A percentile compares a stretch with the other conserved stretches of the same genome.
phyloP scores from a whole-genome alignment of 108 stramenopile genomes.

The Thalassiosira profunda region DNA sequence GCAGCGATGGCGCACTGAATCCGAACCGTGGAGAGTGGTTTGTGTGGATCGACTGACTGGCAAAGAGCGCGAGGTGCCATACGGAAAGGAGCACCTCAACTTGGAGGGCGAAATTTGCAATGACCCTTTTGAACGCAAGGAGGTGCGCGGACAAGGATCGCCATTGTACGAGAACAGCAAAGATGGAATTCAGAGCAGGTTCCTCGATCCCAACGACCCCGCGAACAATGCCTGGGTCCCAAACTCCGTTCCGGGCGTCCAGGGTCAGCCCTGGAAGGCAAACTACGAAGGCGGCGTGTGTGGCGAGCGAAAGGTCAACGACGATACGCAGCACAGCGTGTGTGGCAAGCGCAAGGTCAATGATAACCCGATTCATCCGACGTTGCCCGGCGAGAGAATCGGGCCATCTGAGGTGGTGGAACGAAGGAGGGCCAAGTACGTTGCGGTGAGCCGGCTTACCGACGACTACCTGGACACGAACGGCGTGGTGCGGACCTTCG shows the following conservation, averaged over 20 bases:
- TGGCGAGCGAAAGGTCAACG: constrained; percentile 58
- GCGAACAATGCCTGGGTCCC: constrained; percentile 80
- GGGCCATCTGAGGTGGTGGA: constrained; percentile 57
- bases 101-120: constrained; percentile 67
- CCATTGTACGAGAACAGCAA: constrained; percentile 41
- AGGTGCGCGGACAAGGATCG: constrained; percentile 69
- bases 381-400: constrained; percentile 82
- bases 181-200: constrained; percentile 68
- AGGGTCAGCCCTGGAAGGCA: constrained; percentile 78
- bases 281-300: constrained; percentile 86
- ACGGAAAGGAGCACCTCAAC: constrained; percentile 56
- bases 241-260: constrained; percentile 74
- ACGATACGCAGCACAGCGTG: constrained; percentile 81
- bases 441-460: constrained; percentile 78
- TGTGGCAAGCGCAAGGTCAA: constrained; percentile 66
- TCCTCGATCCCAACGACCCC: constrained; percentile 69
- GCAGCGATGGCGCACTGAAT: constrained; percentile 84
- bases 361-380: constrained; percentile 84
- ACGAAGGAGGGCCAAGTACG: constrained; percentile 74
- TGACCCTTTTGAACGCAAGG: constrained; percentile 76
- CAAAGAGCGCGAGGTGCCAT: constrained; percentile 53
- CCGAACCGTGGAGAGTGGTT: constrained; percentile 75
- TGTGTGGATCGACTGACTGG: constrained; percentile 69
- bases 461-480: constrained; percentile 75
- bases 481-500: constrained; percentile 54